phyloP scores from a whole-genome alignment of 352 stramenopile species.

The Globisporangium lucens region DNA sequence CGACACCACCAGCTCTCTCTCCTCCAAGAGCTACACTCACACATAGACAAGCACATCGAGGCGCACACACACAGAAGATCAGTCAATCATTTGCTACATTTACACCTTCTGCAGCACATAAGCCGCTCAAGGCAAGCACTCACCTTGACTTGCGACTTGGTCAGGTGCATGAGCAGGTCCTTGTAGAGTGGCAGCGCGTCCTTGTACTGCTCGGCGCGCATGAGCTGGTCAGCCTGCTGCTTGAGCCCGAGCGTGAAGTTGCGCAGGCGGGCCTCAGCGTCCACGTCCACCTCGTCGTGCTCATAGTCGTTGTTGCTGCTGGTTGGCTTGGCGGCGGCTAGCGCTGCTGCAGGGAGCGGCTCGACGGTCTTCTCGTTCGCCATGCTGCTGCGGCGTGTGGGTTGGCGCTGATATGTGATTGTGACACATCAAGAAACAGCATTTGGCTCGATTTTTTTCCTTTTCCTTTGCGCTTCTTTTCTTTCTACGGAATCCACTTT shows the following conservation, averaged over 20 bases:
- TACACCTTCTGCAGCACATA: not conserved
- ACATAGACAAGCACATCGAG: constrained; percentile 7
- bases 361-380: constrained; percentile 26
- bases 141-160: constrained; percentile 60
- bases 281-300: constrained; percentile 36
- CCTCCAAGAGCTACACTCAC: constrained; percentile 32
- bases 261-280: constrained; percentile 43
- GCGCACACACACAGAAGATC: not conserved
- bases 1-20: constrained; percentile 60
- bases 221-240: constrained; percentile 60
- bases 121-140: not conserved
- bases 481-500: not conserved
- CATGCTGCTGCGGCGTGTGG: constrained; percentile 17
- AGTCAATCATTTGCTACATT: not conserved
- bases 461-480: not conserved
- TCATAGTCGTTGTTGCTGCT: constrained; percentile 17
- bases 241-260: constrained; percentile 46
- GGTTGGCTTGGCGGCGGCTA: not conserved
- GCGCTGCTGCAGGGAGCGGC: constrained; percentile 5
- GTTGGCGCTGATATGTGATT: constrained; percentile 10
- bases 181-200: constrained; percentile 61
- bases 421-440: constrained; percentile 1
- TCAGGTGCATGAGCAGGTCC: constrained; percentile 70
- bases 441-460: constrained; percentile 7
- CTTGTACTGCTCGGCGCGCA: constrained; percentile 45